A percentile compares a stretch with the other conserved stretches of the same genome.
Evolutionary conservation across 1,139 yeast species (phyloP).

Genomic region (Hansenula sp.): DNA sequence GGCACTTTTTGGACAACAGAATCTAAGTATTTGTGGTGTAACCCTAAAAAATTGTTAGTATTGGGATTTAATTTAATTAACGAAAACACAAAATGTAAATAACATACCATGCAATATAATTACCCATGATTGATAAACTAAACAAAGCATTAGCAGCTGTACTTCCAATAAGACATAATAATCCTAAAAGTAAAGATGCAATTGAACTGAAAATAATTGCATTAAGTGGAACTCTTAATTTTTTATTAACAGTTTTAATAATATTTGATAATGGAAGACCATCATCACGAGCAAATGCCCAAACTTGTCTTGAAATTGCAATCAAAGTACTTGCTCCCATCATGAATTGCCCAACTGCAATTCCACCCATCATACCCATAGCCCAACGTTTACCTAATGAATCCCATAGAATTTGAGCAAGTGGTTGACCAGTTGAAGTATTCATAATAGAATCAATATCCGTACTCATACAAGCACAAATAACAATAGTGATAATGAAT

Average conservation of each 20-base stretch:
- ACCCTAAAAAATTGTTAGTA: no score
- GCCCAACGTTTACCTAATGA: not conserved
- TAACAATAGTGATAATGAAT: not conserved
- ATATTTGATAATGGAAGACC: constrained; percentile 36
- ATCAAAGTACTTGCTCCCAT: not conserved
- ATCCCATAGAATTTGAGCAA: not conserved
- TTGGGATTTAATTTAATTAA: no score
- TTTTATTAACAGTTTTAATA: constrained; percentile 40
- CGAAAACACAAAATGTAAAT: no score
- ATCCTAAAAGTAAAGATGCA: constrained; percentile 41
- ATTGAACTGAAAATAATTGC: constrained; percentile 46
- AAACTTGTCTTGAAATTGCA: not conserved
- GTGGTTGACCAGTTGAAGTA: not conserved
- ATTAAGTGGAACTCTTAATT: constrained; percentile 41
- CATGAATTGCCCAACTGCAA: not conserved
- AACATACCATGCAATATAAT: constrained; percentile 47
- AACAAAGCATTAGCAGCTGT: constrained; percentile 53
- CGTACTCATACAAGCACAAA: not conserved
- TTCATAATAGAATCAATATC: not conserved
- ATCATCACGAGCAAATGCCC: constrained; percentile 8
- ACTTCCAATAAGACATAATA: constrained; percentile 45
- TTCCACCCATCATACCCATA: not conserved
- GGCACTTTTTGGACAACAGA: constrained; percentile 35
- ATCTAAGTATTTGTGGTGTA: constrained; percentile 42
- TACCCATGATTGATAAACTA: constrained; percentile 46